Evolutionary conservation across 2,329 filamentous ascomycete species (phyloP), one percentile per base, ranked within the genome.

Genomic region (Colletotrichum costaricense): DNA sequence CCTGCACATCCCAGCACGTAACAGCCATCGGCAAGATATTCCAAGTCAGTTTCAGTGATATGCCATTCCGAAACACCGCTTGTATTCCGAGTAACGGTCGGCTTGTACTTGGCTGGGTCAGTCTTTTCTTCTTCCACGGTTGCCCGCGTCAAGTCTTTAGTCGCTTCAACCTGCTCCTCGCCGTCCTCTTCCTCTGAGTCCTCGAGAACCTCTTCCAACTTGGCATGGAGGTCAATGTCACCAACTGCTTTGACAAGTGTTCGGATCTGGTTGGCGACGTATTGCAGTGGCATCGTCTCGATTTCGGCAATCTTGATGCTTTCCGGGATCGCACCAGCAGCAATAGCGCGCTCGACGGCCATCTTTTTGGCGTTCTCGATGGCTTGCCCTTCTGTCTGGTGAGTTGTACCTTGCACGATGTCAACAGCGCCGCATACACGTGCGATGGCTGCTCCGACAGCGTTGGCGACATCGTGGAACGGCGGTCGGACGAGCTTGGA

Each of bases 401-500:
- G 62, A 7, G 72, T 67, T 8, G 75, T 76, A 19, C 72, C 71
- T 4, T 77, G 73, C 14, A 74, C 72, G 6, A 74, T 72, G 71
- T 89, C 88, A 11, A 88, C 82, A 0, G 88, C 85, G 1, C 87
- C 86, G 71, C 88, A 90, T 2, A 92, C 89, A 52, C 88, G 83
- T 1, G 90, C 89, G 70, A 90, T 91, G 1, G 91, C 90, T 9
- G 90, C 91, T 2, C 91, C 91, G 11, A 93, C 90, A 0, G 91
- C 91, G 76, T 93, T 93, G 9, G 91, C 91, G 2, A 92, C 89
- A 3, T 86, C 86, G 2, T 89, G 87, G 82, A 86, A 91, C 54
- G 85, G 81, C 0, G 89, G 89, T 74, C 88, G 90, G 57, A 91
- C 79, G 1, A 92, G 88, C 38, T 81, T 83, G 72, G 87, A 89